Base-by-base conservation (phyloP, 257 asterid genomes). In the Nicotiana tabacum region DNA sequence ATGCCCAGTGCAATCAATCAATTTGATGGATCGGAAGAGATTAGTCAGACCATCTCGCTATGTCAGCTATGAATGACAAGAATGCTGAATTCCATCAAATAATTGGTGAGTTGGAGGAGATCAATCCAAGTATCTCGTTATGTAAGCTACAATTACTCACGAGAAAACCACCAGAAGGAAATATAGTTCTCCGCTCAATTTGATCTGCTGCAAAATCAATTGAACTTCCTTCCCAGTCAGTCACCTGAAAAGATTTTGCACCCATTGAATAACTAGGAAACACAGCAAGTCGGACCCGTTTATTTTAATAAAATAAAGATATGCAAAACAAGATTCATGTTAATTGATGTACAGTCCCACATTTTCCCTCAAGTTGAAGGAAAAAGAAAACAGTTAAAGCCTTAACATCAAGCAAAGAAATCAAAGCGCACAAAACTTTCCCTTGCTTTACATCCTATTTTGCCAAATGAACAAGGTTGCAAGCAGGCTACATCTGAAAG, bases 121-220 rank as follows among this genome's bases (percentile, higher is more conserved):
- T 86, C 80, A 93, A 82, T 69, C 89, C 92, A 82, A 95, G 82
- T 84, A 93, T 85, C 82, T 27, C 88, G 81, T 87, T 37, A 78
- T 91, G 97, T 77, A 93, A 88, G 77, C 77, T 86, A 18, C 83
- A 84, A 79, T 95, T 95, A 8, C 97, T 55, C 64, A 89, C 99
- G 78, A 95, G 90, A 86, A 95, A 69, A 79, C 99, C 99, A 37
- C 92, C 96, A 9, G 88, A 80, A 77, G 99, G 99, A 86, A 79
- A 88, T 74, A 95, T 37, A 78, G 86, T 77, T 84, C 98, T 90
- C 87, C 97, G 85, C 80, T 85, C 92, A 27, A 37, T 84, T 85
- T 90, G 77, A 87, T 95, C 97, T 29, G 87, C 97, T 11, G 92
- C 87, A 76, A 95, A 91, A 86, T 94, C 90, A 55, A 95, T 92